Evolutionary conservation across 495 filamentous ascomycete genomes (phyloP).

Genomic region (Eremomyces bilateralis): DNA sequence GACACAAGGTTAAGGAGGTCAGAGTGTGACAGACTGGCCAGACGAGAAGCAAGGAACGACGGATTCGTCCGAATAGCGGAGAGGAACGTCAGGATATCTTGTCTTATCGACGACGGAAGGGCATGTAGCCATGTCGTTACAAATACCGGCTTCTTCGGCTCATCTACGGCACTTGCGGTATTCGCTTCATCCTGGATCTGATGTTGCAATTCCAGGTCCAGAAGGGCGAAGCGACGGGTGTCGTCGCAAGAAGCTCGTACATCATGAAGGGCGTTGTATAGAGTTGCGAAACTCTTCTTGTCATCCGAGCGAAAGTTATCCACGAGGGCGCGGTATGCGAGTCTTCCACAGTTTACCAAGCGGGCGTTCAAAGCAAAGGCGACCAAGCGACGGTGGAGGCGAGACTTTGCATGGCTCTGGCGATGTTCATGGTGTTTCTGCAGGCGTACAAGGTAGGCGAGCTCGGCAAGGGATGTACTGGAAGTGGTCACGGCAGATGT

Average conservation of each 20-base stretch:
- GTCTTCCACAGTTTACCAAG: conserved; percentile 52
- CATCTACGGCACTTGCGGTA: conserved; percentile 13
- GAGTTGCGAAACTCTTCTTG: conserved; percentile 63
- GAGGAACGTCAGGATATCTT: conserved; percentile 58
- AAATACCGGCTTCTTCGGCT: not conserved
- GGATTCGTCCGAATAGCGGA: conserved; percentile 64
- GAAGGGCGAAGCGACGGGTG: conserved; percentile 39
- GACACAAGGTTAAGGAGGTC: conserved; percentile 56
- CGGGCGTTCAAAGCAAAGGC: conserved; percentile 59
- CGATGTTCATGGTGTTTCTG: conserved; percentile 56
- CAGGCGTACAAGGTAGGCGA: conserved; percentile 46
- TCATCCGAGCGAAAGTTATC: conserved; percentile 79
- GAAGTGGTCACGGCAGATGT: conserved; percentile 19
- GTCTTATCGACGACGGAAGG: conserved; percentile 50
- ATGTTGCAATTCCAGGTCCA: conserved; percentile 47
- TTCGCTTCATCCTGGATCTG: too few species aligned
- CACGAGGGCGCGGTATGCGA: conserved; percentile 62
- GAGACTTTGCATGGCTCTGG: conserved; percentile 39
- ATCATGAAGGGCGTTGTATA: conserved; percentile 78
- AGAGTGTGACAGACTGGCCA: conserved; percentile 44
- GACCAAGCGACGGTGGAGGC: conserved; percentile 35
- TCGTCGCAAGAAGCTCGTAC: conserved; percentile 68
- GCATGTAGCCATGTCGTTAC: conserved; percentile 49
- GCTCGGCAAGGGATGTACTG: conserved; percentile 43
- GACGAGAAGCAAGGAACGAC: conserved; percentile 62